A percentile compares a stretch with the other conserved stretches of the same genome.
Evolutionary conservation across 306 rosid genomes (phyloP).

Genomic region (Sophora flavescens): DNA sequence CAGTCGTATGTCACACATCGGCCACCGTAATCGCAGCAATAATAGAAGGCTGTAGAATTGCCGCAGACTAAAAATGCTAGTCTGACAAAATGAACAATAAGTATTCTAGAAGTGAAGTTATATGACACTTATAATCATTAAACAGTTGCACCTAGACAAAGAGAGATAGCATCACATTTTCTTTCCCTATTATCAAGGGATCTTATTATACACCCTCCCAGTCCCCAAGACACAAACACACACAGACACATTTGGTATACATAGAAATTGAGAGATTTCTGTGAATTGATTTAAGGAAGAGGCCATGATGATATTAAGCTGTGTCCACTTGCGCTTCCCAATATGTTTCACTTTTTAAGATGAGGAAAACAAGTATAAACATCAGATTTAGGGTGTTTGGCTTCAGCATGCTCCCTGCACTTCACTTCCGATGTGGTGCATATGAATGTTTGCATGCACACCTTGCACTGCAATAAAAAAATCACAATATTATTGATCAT

Average conservation of each 20-base stretch:
- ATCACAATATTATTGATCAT: constrained; percentile 34
- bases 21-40: background rate
- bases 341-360: constrained; percentile 55
- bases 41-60: background rate
- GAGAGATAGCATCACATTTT: constrained; percentile 32
- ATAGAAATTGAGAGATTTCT: constrained; percentile 16
- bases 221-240: constrained; percentile 33
- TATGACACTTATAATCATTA: constrained; percentile 18
- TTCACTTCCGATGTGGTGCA: constrained; percentile 85
- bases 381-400: constrained; percentile 82
- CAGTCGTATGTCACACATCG: background rate
- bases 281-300: constrained; percentile 43
- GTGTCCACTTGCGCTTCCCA: constrained; percentile 34
- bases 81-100: too few species aligned
- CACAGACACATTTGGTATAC: constrained; percentile 33
- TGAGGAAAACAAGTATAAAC: constrained; percentile 64
- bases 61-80: background rate
- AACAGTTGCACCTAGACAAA: constrained; percentile 32
- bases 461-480: constrained; percentile 70
- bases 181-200: constrained; percentile 17
- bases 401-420: constrained; percentile 81
- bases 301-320: constrained; percentile 19
- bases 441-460: constrained; percentile 83
- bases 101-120: too few species aligned
- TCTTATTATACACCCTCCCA: background rate